Percentiles rank a stretch among this genome's conserved stretches.
These are phyloP conservation scores for Chrysanthemum seticuspe DNA, from an alignment of 129 eudicot genomes.

Conservation along the genomic window DNA sequence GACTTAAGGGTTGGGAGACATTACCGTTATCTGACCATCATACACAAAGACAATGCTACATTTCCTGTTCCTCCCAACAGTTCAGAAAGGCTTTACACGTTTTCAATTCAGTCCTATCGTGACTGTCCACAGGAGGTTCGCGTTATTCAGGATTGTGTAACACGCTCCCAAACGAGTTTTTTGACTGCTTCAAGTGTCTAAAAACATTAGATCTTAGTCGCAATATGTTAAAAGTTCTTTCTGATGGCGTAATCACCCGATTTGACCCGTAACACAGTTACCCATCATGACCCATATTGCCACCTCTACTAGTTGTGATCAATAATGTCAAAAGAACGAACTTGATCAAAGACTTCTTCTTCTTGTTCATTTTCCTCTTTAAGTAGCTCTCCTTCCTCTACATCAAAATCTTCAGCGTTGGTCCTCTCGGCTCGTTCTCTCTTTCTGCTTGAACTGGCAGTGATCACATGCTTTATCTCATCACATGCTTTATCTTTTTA, in stretches of 20 bases:
- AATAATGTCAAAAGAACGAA: conserved; percentile 27
- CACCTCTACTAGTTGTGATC: not conserved
- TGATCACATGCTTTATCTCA: conserved; percentile 93
- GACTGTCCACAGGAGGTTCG: too few relatives aligned
- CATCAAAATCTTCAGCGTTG: conserved; percentile 98
- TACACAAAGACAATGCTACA: not conserved
- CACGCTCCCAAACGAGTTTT: too few relatives aligned
- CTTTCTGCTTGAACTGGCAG: conserved; percentile 94
- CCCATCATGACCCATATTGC: not conserved
- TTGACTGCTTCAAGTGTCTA: too few relatives aligned
- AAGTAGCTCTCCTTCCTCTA: conserved; percentile 87
- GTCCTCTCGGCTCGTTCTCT: conserved; percentile 88
- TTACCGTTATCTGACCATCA: not conserved
- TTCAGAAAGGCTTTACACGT: too few relatives aligned
- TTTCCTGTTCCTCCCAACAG: not conserved
- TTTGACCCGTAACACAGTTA: not conserved
- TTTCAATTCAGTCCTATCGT: too few relatives aligned
- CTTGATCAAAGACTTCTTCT: conserved; percentile 98
- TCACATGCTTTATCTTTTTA: conserved; percentile 20
- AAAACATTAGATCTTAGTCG: too few relatives aligned
- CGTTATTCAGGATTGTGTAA: too few relatives aligned
- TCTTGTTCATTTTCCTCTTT: conserved; percentile 99
- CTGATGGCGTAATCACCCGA: not conserved
- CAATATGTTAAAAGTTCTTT: too few relatives aligned
- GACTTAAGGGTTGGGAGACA: not conserved